These are phyloP conservation scores for Tolypocladium inflatum DNA, from an alignment of 2,329 filamentous ascomycete genomes.

Conservation along the genomic window DNA sequence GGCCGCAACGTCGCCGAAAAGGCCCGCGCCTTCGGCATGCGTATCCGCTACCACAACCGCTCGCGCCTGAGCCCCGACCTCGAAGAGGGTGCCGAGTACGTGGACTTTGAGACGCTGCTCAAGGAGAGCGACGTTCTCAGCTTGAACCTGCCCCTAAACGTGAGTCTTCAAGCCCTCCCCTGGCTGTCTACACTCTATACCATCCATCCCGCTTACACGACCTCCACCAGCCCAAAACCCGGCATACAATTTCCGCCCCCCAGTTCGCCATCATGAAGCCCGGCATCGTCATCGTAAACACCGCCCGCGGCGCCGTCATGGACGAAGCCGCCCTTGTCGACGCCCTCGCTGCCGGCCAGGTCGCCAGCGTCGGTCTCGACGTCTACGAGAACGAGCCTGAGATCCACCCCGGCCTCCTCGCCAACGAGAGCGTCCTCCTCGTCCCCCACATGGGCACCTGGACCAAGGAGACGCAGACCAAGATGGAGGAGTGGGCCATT, in stretches of 20 bases:
- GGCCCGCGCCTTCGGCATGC: constrained; percentile 68
- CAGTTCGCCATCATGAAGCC: constrained; percentile 72
- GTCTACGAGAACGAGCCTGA: constrained; percentile 77
- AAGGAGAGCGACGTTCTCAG: constrained; percentile 65
- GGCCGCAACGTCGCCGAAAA: constrained; percentile 69
- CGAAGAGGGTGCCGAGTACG: constrained; percentile 52
- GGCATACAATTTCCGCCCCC: constrained; percentile 61
- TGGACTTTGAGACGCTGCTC: constrained; percentile 65
- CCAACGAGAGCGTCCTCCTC: constrained; percentile 62
- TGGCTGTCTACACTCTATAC: not conserved
- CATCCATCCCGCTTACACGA: not conserved
- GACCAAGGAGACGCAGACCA: constrained; percentile 55
- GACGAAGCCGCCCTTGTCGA: constrained; percentile 71
- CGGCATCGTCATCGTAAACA: constrained; percentile 71
- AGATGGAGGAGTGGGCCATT: constrained; percentile 71
- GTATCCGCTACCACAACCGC: constrained; percentile 66
- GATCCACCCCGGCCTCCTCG: constrained; percentile 61
- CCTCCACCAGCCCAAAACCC: constrained; percentile 46
- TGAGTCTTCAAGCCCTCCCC: constrained; percentile 36
- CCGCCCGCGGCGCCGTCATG: constrained; percentile 72
- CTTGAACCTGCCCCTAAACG: constrained; percentile 73
- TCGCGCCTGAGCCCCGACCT: constrained; percentile 45
- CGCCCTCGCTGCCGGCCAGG: constrained; percentile 60
- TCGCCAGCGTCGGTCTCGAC: constrained; percentile 65
- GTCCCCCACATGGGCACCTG: constrained; percentile 83